Evolutionary conservation across 176 grass and related monocot species (phyloP).

Genomic region (Musa acuminata): DNA sequence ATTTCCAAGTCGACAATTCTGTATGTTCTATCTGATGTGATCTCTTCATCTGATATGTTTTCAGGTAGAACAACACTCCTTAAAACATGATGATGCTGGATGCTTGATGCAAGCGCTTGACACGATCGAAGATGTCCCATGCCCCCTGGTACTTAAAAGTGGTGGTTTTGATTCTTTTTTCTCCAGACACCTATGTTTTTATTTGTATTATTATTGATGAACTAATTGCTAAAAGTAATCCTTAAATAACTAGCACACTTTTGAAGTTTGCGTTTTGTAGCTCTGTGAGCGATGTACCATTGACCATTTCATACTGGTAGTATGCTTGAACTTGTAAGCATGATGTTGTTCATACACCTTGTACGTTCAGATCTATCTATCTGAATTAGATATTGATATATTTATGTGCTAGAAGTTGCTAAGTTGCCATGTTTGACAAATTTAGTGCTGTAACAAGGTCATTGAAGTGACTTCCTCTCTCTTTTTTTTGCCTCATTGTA

Average conservation of each 20-base stretch:
- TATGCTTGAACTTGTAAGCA: neutral
- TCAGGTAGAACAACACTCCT: conserved; percentile 85
- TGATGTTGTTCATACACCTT: neutral
- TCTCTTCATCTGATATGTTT: conserved; percentile 14
- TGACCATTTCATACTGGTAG: neutral
- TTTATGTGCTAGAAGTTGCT: neutral
- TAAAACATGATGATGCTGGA: conserved; percentile 88
- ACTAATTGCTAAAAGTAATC: neutral
- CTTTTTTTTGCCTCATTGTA: too few species aligned
- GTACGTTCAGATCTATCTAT: neutral
- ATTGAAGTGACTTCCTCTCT: too few species aligned
- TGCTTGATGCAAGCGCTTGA: conserved; percentile 94
- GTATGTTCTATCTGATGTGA: neutral
- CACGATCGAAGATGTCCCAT: conserved; percentile 71
- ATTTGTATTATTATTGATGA: neutral
- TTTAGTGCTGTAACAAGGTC: neutral
- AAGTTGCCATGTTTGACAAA: neutral
- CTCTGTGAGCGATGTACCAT: neutral
- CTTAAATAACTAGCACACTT: neutral
- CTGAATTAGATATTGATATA: neutral
- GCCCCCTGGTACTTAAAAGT: conserved; percentile 89
- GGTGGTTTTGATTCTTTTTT: neutral
- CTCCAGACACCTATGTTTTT: neutral
- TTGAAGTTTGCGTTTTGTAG: neutral
- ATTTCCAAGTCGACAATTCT: neutral